Base-by-base conservation (phyloP, 345 rosid species). In the Moricandia moricandioides region DNA sequence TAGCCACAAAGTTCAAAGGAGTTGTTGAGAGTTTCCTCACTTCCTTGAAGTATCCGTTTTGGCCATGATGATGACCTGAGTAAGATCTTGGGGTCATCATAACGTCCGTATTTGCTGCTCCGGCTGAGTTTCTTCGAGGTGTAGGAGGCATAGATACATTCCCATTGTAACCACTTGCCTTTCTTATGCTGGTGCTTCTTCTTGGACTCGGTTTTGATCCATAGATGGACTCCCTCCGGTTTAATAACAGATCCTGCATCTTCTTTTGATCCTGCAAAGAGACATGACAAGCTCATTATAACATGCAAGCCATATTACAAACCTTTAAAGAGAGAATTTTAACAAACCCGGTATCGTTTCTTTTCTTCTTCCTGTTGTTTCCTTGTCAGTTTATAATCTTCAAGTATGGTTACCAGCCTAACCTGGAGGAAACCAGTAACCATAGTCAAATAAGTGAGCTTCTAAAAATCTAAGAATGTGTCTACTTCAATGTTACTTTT, bases 161-260 rank as follows among this genome's bases (percentile, higher is more conserved):
- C 74, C 87, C 83, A 55, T 35, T 62, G 82, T 83, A 88, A 11
- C 92, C 91, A 57, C 84, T 91, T 45, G 84, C 65, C 75, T 83
- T 90, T 83, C 87, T 89, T 39, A 90, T 81, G 78, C 97, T 92
- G 87, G 52, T 89, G 70, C 80, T 83, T 85, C 85, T 92, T 83
- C 96, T 82, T 55, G 99, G 97, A 80, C 96, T 92, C 11, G 99
- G 99, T 80, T 81, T 91, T 55, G 97, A 90, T 39, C 99, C 99
- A 70, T 95, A 95, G 27, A 88, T 85, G 70, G 89, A 67, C 85
- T 92, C 99, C 83, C 87, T 90, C 86, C 90, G 86, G 2, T 86
- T 87, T 55, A 90, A 52, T 49, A 88, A 76, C 63, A 90, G 86
- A 85, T 90, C 99, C 81, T 90, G 99, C 70, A 90, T 84, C 86